Conservation (phyloP, 2,329 filamentous ascomycete species). For the Chaetomium sp. region DNA sequence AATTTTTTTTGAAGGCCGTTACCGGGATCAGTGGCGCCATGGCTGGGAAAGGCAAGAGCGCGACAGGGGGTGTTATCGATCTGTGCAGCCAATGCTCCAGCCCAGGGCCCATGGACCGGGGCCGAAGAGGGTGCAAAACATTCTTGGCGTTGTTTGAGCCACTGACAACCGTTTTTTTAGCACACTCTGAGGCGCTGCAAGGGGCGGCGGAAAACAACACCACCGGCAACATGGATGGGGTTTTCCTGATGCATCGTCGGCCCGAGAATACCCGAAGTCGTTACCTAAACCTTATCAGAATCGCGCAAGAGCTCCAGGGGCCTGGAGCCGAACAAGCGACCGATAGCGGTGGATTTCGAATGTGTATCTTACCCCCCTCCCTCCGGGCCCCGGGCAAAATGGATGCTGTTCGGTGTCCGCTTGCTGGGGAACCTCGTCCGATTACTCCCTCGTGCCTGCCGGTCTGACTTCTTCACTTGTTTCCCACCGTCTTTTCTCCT, state of each 20-base stretch:
- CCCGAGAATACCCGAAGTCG: slow-evolving; percentile 26
- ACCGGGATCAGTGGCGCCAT: slow-evolving; percentile 13
- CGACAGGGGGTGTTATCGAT: neutral
- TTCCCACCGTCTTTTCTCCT: neutral
- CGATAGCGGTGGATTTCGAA: slow-evolving; percentile 9
- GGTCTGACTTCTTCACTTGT: neutral
- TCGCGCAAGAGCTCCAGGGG: neutral
- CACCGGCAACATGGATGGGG: neutral
- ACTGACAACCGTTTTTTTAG: neutral
- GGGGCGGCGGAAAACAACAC: neutral
- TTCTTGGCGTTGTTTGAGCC: neutral
- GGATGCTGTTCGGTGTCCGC: no score
- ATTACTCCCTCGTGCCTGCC: no score
- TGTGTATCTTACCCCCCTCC: neutral
- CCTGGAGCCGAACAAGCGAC: neutral
- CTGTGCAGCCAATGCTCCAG: neutral
- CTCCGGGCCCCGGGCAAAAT: no score
- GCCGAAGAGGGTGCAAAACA: slow-evolving; percentile 1
- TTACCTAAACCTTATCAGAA: neutral
- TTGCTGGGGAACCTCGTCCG: no score
- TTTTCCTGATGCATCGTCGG: slow-evolving; percentile 4
- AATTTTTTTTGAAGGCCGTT: slow-evolving; percentile 1
- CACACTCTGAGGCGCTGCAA: neutral
- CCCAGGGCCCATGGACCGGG: neutral
- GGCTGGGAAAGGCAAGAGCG: slow-evolving; percentile 5